Evolutionary conservation across 495 filamentous ascomycete species (phyloP).

Genomic region (Tuber borchii): DNA sequence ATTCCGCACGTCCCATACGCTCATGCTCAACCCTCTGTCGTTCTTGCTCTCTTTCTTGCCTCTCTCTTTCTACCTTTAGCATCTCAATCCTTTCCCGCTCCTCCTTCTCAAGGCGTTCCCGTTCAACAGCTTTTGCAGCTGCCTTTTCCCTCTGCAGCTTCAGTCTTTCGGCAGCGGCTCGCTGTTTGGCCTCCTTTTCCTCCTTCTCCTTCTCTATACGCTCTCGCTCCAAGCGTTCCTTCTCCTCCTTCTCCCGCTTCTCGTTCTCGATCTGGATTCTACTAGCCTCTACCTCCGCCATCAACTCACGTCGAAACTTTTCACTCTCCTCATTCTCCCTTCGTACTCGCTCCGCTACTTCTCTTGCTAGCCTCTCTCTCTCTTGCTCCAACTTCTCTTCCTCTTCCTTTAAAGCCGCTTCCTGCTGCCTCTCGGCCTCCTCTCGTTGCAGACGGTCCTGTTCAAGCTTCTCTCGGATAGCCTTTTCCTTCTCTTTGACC

Average conservation of each 20-base stretch:
- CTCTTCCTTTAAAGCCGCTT: slow-evolving; percentile 17
- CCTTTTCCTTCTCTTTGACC: slow-evolving; percentile 22
- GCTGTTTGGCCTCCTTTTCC: slow-evolving; percentile 34
- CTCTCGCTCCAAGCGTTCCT: slow-evolving; percentile 20
- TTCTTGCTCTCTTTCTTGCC: slow-evolving; percentile 15
- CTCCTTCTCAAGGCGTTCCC: slow-evolving; percentile 28
- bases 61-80: slow-evolving; percentile 24
- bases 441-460: slow-evolving; percentile 33
- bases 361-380: slow-evolving; percentile 25
- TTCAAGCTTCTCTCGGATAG: slow-evolving; percentile 39
- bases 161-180: slow-evolving; percentile 30
- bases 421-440: slow-evolving; percentile 19
- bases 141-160: slow-evolving; percentile 32
- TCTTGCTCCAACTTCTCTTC: slow-evolving; percentile 28
- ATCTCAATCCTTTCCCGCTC: slow-evolving; percentile 30
- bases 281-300: slow-evolving; percentile 37
- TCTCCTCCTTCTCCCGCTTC: slow-evolving; percentile 33
- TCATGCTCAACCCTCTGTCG: slow-evolving; percentile 50
- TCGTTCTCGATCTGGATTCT: slow-evolving; percentile 31
- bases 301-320: slow-evolving; percentile 34
- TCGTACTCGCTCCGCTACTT: slow-evolving; percentile 33
- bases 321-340: slow-evolving; percentile 39
- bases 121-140: slow-evolving; percentile 23
- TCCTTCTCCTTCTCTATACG: slow-evolving; percentile 25
- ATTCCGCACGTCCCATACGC: slow-evolving; percentile 37